These are phyloP conservation scores for Gastrolobium villosum DNA, from an alignment of 306 rosid genomes.

Conservation along the genomic window DNA sequence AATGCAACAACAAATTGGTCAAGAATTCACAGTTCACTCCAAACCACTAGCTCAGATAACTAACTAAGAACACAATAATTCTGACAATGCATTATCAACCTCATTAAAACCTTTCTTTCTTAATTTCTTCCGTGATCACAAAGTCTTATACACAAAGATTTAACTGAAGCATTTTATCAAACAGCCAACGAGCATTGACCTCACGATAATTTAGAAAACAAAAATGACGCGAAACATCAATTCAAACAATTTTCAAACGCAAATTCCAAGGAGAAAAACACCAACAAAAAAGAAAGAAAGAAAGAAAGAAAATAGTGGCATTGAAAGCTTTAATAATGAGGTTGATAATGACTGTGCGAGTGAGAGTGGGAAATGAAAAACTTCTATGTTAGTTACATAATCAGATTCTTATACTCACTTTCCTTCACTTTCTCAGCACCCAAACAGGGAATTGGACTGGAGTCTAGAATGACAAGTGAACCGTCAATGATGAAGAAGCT, in stretches of 20 bases:
- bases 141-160: constrained; percentile 5
- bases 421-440: too few species aligned
- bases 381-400: too few species aligned
- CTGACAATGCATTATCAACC: neutral
- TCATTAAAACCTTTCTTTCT: neutral
- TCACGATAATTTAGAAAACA: neutral
- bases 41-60: neutral
- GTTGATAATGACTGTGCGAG: too few species aligned
- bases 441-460: too few species aligned
- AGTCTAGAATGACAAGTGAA: too few species aligned
- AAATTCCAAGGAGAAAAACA: neutral
- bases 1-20: neutral
- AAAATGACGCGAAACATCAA: neutral
- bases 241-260: neutral
- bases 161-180: constrained; percentile 43
- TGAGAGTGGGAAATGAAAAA: too few species aligned
- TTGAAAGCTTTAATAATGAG: too few species aligned
- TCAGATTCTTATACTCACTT: too few species aligned
- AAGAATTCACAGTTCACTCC: constrained; percentile 13
- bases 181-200: constrained; percentile 15
- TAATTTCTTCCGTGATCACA: neutral
- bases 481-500: too few species aligned
- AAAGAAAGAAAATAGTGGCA: too few species aligned
- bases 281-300: too few species aligned
- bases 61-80: constrained; percentile 1